These are phyloP conservation scores for Venturia nashicola DNA, from an alignment of 2,329 filamentous ascomycete species.

Conservation along the genomic window DNA sequence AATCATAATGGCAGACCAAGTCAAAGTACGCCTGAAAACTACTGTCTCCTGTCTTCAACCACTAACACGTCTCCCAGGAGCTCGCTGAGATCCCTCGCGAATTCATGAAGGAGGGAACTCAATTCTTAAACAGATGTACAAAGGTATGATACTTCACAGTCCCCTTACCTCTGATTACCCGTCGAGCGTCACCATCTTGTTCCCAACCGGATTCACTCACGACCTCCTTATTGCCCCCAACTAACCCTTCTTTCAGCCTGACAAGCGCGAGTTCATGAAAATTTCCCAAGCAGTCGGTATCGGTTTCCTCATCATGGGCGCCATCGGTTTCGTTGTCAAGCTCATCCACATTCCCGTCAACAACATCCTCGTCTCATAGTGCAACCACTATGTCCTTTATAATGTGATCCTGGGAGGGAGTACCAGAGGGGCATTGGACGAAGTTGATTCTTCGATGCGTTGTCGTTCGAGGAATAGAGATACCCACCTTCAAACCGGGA, in stretches of 20 bases:
- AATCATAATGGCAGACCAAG: constrained; percentile 9
- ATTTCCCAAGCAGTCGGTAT: constrained; percentile 55
- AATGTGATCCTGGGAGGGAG: not conserved
- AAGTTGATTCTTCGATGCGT: not conserved
- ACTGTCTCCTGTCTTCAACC: not conserved
- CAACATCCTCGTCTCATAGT: constrained; percentile 46
- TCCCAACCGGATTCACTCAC: not conserved
- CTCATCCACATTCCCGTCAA: constrained; percentile 60
- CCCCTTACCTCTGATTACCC: not conserved
- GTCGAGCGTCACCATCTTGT: not conserved
- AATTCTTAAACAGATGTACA: constrained; percentile 50
- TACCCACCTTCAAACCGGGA: not conserved
- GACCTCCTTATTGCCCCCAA: not conserved
- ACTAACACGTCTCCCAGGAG: constrained; percentile 8
- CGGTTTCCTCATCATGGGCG: constrained; percentile 59
- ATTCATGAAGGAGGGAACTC: constrained; percentile 40
- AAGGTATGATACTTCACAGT: constrained; percentile 23
- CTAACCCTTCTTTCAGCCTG: not conserved
- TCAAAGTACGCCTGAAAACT: constrained; percentile 3
- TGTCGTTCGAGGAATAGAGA: not conserved
- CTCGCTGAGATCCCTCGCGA: constrained; percentile 10
- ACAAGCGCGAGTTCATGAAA: constrained; percentile 30
- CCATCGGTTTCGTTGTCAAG: constrained; percentile 59
- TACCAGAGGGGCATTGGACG: not conserved
- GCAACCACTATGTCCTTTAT: not conserved